Evolutionary conservation across 2,329 filamentous ascomycete genomes (phyloP).

Genomic region (Fusarium penzigii): DNA sequence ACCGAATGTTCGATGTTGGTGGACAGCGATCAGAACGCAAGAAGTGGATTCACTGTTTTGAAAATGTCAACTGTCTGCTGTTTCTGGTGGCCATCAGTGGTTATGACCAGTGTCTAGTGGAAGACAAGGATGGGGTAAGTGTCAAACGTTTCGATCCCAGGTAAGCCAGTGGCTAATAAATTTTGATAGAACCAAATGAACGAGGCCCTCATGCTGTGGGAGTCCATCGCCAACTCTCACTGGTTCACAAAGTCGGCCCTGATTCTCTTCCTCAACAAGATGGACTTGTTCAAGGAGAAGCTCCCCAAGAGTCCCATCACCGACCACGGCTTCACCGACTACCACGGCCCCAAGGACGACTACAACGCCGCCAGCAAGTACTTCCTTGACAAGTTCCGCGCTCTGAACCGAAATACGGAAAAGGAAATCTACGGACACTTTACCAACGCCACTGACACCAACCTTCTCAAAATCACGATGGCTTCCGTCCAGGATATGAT

Average conservation of each 20-base stretch:
- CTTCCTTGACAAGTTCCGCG: conserved; percentile 79
- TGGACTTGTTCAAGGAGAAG: conserved; percentile 82
- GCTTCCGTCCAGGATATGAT: conserved; percentile 85
- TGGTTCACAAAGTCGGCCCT: conserved; percentile 83
- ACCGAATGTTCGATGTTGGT: conserved; percentile 96
- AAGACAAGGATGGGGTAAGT: conserved; percentile 92
- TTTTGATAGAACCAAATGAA: conserved; percentile 79
- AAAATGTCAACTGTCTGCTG: conserved; percentile 87
- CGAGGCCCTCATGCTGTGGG: conserved; percentile 83
- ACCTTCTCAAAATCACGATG: conserved; percentile 84
- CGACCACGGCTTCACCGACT: conserved; percentile 76
- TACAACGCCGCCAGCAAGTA: conserved; percentile 77
- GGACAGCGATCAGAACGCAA: conserved; percentile 91
- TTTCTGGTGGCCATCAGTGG: conserved; percentile 95
- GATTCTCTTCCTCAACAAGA: conserved; percentile 86
- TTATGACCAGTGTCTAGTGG: conserved; percentile 93
- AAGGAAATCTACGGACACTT: conserved; percentile 66
- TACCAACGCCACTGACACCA: conserved; percentile 66
- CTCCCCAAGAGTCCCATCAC: conserved; percentile 69
- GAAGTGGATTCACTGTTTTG: conserved; percentile 98
- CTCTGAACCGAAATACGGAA: conserved; percentile 68
- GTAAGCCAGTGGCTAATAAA: conserved; percentile 11
- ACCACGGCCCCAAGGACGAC: conserved; percentile 69
- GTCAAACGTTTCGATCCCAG: not conserved
- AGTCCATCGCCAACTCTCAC: conserved; percentile 81